Percentiles rank a stretch among this genome's conserved stretches.
Conservation (phyloP, 805 yeast genomes). For the Candida palmyrensis region DNA sequence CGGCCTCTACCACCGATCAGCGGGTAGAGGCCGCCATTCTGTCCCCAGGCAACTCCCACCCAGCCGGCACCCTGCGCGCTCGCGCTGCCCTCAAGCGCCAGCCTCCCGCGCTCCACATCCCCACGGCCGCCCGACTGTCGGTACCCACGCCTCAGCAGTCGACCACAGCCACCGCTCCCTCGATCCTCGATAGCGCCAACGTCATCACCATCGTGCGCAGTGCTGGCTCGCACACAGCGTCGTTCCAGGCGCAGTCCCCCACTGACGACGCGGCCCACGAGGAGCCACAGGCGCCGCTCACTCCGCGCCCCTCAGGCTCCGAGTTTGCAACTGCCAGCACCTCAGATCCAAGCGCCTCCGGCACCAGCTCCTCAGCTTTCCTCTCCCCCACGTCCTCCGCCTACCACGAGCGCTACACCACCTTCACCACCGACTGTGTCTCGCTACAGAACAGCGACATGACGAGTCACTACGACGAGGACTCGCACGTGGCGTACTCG, state of each 20-base stretch:
- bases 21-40: too few species aligned
- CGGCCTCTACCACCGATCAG: too few species aligned
- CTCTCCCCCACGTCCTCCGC: not conserved
- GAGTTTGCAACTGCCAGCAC: too few species aligned
- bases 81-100: too few species aligned
- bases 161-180: not conserved
- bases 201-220: not conserved
- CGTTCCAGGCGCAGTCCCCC: not conserved
- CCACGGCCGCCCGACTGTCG: not conserved
- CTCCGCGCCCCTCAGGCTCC: too few species aligned
- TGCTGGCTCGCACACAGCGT: too few species aligned
- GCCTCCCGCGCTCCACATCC: too few species aligned
- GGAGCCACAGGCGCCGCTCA: too few species aligned
- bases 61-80: too few species aligned
- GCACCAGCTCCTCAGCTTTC: not conserved
- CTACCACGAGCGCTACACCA: slow-evolving; percentile 18
- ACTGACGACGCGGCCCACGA: not conserved
- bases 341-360: not conserved
- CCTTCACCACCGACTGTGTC: slow-evolving; percentile 32
- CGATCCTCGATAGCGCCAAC: not conserved
- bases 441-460: slow-evolving; percentile 34
- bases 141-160: not conserved
- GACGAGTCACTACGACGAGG: slow-evolving; percentile 20
- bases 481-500: slow-evolving; percentile 1
- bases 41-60: too few species aligned